phyloP scores from a whole-genome alignment of 768 basidiomycete genomes.

The Kwoniella europaea region DNA sequence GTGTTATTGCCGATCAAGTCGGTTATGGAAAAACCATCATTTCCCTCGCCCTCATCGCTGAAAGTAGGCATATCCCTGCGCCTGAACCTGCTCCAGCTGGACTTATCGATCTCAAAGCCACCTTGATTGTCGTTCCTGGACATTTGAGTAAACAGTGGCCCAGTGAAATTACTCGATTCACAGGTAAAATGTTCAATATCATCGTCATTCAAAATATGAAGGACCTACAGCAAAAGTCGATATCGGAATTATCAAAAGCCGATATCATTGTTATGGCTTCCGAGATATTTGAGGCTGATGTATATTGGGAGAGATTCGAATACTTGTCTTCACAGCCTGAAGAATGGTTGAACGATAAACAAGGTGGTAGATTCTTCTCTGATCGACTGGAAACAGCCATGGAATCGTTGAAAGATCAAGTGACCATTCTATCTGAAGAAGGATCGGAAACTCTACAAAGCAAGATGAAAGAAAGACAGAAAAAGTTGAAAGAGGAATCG shows the following conservation, averaged over 20 bases:
- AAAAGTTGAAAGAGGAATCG: constrained; percentile 65
- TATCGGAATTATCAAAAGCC: constrained; percentile 76
- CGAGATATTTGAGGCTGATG: constrained; percentile 77
- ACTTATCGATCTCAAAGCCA: constrained; percentile 73
- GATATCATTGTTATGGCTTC: constrained; percentile 87
- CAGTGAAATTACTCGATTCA: constrained; percentile 83
- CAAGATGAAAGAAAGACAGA: constrained; percentile 66
- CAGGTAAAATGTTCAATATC: constrained; percentile 67
- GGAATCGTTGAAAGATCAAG: constrained; percentile 67
- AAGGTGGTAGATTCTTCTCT: constrained; percentile 84
- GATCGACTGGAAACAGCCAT: constrained; percentile 73
- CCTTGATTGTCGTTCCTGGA: constrained; percentile 83
- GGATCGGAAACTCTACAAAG: constrained; percentile 69
- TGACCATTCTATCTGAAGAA: constrained; percentile 69
- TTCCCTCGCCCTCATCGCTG: constrained; percentile 83
- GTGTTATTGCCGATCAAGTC: constrained; percentile 93
- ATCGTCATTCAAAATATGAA: constrained; percentile 71
- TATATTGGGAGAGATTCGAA: constrained; percentile 61
- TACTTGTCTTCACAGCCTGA: constrained; percentile 49
- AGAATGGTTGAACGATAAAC: constrained; percentile 59
- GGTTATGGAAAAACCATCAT: constrained; percentile 98
- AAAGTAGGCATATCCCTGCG: constrained; percentile 60
- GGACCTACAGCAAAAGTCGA: constrained; percentile 72
- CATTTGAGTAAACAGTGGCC: constrained; percentile 90
- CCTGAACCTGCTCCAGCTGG: constrained; percentile 45